Base-by-base conservation (phyloP, 495 filamentous ascomycete species). In the Geopyxis carbonaria region DNA sequence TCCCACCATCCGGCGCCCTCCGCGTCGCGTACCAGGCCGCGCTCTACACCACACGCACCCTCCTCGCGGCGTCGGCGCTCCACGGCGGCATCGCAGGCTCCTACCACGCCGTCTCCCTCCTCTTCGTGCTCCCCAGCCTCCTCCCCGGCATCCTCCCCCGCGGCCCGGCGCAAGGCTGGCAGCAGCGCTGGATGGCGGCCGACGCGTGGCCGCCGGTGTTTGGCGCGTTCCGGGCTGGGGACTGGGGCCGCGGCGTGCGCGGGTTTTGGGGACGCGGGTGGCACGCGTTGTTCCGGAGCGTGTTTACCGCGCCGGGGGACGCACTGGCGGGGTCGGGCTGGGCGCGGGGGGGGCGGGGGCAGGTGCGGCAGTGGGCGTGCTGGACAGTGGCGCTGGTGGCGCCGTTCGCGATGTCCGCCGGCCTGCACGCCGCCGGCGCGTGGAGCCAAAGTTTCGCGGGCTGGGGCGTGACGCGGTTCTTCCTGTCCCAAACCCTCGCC, bases 201-300 rank as follows among this genome's bases (percentile, higher is more conserved):
- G 31, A 27, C 8, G 8, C 29, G 11, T 51, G 48, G 48, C 46
- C 46, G 19, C 46, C 48, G 32, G n/a, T 39, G 20, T 51, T 51
- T 27, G 48, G 48, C 0, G 31, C 38, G 3, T 42, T 18, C 28
- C 29, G 21, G 7, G 22, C 35, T 10, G 46, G 46, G 1, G 37
- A 51, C 22, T 51, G 40, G 40, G 42, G 46, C 4, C n/a, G 37
- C 16, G 46, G 46, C 8, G 15, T 49, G 13, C 21, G n/a, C 8
- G 45, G 47, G 11, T 51, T 36, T 35, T 51, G 48, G 48, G 34
- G 48, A 13, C 44, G 14, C 0, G 48, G 41, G 4, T 51, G 48
- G 48, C 48, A 51, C 16, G 34, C 38, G 2, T 9, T 45, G 3
- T 51, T 51, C 28, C 44, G 40, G 19, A 45, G 44, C 16, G 40